phyloP scores from a whole-genome alignment of 306 rosid genomes.

The Castanea mollissima region DNA sequence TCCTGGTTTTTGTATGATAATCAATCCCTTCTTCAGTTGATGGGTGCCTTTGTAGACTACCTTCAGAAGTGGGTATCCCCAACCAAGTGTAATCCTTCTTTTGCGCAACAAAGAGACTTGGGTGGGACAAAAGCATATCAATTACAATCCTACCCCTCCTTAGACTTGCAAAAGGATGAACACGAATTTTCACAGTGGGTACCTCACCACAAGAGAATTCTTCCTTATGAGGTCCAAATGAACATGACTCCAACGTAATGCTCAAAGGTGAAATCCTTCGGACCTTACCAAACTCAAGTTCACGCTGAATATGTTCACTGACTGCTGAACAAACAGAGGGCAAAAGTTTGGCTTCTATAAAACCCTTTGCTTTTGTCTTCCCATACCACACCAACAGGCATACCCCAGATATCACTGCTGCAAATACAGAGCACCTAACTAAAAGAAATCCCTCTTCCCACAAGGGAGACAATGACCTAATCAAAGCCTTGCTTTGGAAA shows the following conservation, averaged over 20 bases:
- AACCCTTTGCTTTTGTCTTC: constrained; percentile 60
- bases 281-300: constrained; percentile 76
- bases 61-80: constrained; percentile 69
- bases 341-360: constrained; percentile 60
- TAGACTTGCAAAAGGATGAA: constrained; percentile 76
- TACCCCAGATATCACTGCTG: constrained; percentile 65
- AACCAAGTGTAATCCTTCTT: constrained; percentile 88
- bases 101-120: constrained; percentile 65
- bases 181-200: constrained; percentile 62
- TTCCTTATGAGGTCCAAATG: constrained; percentile 69
- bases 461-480: constrained; percentile 44
- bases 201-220: constrained; percentile 90
- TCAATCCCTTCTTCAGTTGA: constrained; percentile 82
- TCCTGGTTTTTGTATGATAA: constrained; percentile 60
- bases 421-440: constrained; percentile 65
- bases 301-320: constrained; percentile 72
- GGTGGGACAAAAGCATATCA: constrained; percentile 78
- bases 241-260: constrained; percentile 78
- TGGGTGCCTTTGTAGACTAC: constrained; percentile 33
- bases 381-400: constrained; percentile 84
- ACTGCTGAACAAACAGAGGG: constrained; percentile 79
- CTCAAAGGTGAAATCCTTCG: constrained; percentile 76
- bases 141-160: constrained; percentile 86
- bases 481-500: constrained; percentile 45
- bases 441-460: constrained; percentile 76